A percentile compares a stretch with the other conserved stretches of the same genome.
Evolutionary conservation across 345 rosid genomes (phyloP).

Genomic region (Linum tenue): DNA sequence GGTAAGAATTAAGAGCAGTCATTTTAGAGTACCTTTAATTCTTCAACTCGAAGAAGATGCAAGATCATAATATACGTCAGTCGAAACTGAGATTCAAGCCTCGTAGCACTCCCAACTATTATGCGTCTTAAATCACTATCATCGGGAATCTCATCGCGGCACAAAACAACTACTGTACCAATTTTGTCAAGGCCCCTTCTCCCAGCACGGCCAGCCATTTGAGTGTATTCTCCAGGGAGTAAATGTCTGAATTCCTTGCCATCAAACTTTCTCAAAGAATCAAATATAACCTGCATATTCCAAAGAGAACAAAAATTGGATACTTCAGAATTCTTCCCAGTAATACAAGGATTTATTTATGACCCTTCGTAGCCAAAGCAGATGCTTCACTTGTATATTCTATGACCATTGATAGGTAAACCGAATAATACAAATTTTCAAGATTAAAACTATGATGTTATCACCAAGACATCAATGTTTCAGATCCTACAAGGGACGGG

Average conservation of each 20-base stretch:
- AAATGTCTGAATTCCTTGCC: conserved; percentile 80
- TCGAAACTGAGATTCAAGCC: conserved; percentile 86
- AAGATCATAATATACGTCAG: conserved; percentile 92
- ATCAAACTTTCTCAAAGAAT: conserved; percentile 82
- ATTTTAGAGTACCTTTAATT: conserved; percentile 60
- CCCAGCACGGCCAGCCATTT: conserved; percentile 99
- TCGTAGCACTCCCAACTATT: conserved; percentile 79
- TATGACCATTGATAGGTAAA: too few species aligned
- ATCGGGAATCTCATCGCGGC: conserved; percentile 89
- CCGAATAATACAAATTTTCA: too few species aligned
- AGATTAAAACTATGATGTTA: too few species aligned
- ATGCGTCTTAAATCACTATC: conserved; percentile 51
- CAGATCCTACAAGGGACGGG: too few species aligned
- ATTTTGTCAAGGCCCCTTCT: conserved; percentile 94
- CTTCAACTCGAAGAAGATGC: conserved; percentile 98
- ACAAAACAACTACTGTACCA: conserved; percentile 89
- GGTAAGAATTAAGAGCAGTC: not conserved
- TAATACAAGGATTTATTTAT: not conserved
- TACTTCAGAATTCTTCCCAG: not conserved
- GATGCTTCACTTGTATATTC: too few species aligned
- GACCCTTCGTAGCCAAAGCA: not conserved
- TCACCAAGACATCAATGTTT: too few species aligned
- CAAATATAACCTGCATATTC: conserved; percentile 74
- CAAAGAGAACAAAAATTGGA: conserved; percentile 16
- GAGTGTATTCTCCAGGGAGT: conserved; percentile 98